phyloP scores from a whole-genome alignment of 2,329 filamentous ascomycete genomes.

The Trichoderma citrinoviride region DNA sequence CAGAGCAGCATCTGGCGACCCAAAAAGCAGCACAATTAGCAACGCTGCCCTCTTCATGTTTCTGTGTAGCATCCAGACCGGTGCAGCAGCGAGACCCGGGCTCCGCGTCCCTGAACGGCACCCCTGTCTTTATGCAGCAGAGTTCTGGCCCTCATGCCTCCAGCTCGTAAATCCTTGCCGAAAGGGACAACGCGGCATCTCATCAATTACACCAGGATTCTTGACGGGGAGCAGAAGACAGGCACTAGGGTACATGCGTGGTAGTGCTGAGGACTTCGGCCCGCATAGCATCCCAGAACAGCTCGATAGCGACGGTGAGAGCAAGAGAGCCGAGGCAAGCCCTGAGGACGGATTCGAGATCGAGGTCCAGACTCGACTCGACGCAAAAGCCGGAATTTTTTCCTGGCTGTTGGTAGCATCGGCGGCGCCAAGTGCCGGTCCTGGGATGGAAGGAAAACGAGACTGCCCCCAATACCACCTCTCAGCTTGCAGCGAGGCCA shows the following conservation, averaged over 20 bases:
- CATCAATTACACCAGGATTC: constrained; percentile 4
- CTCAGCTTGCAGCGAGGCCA: neutral
- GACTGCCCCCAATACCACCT: constrained; percentile 1
- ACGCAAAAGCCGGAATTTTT: neutral
- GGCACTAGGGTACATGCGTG: neutral
- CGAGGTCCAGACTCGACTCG: neutral
- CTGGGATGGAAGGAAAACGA: neutral
- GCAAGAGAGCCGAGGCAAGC: neutral
- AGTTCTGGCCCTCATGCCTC: neutral
- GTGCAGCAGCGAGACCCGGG: neutral
- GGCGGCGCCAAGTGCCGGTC: neutral
- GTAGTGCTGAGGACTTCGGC: neutral
- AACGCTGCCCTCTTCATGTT: neutral
- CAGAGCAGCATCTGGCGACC: neutral
- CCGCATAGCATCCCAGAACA: neutral
- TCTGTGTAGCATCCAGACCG: neutral
- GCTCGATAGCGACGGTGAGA: constrained; percentile 2
- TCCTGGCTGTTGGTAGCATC: neutral
- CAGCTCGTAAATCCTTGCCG: neutral
- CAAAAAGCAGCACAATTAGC: neutral
- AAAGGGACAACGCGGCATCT: neutral
- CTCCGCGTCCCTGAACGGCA: neutral
- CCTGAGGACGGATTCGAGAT: neutral
- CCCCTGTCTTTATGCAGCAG: constrained; percentile 16
- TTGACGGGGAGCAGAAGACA: neutral